Conservation (phyloP, 495 filamentous ascomycete species). For the Apiosordaria backusii region DNA sequence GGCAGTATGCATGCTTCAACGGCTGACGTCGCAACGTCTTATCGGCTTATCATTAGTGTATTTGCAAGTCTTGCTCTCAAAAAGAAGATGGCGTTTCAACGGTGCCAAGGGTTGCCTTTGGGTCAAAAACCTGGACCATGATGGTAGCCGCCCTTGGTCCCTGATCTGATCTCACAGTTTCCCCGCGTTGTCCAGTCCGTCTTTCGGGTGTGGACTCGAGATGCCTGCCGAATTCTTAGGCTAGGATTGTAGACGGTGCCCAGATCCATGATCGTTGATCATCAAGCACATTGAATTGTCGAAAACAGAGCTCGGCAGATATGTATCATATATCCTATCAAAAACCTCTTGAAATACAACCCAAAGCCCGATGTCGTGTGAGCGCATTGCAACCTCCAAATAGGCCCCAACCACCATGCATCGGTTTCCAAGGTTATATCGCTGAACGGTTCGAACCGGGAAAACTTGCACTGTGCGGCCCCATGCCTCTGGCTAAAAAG, state of each 20-base stretch:
- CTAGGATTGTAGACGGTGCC: not conserved
- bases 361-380: no score
- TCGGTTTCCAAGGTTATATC: no score
- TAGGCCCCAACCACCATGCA: no score
- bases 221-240: not conserved
- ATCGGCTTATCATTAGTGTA: conserved; percentile 2
- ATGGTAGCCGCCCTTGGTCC: not conserved
- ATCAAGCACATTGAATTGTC: not conserved
- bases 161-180: not conserved
- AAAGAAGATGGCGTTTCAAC: not conserved
- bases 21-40: not conserved
- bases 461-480: not conserved
- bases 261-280: not conserved
- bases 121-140: not conserved
- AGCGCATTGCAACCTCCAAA: no score
- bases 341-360: no score
- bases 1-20: not conserved
- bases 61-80: not conserved
- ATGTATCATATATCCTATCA: not conserved
- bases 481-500: not conserved
- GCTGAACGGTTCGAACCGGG: no score
- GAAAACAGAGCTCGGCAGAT: not conserved
- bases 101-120: not conserved
- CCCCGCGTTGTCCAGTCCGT: no score
- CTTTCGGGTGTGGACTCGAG: not conserved